Conservation (phyloP, 2,329 filamentous ascomycete species). For the Colletotrichum zoysiae region DNA sequence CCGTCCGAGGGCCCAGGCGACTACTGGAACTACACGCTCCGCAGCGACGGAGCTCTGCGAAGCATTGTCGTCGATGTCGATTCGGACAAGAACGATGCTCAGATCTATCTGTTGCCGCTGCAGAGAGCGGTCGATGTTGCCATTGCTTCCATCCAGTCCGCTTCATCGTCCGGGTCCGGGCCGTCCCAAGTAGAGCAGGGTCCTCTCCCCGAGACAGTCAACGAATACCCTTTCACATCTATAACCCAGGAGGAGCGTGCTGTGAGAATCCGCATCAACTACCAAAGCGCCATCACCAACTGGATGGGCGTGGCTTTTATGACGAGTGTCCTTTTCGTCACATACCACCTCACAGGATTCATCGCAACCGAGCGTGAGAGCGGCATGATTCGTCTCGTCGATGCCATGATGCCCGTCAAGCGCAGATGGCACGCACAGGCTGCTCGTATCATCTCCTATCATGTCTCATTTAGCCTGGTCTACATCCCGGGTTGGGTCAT, state of each 20-base stretch:
- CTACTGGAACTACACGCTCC: conserved; percentile 88
- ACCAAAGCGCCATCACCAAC: conserved; percentile 80
- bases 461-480: conserved; percentile 82
- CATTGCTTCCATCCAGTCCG: conserved; percentile 70
- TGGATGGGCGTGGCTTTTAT: conserved; percentile 85
- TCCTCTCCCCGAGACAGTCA: conserved; percentile 58
- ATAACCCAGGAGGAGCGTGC: conserved; percentile 76
- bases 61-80: conserved; percentile 73
- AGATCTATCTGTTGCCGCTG: conserved; percentile 83
- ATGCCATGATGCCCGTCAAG: conserved; percentile 89
- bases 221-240: conserved; percentile 83
- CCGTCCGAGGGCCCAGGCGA: conserved; percentile 75
- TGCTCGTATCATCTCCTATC: conserved; percentile 82
- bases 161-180: conserved; percentile 1
- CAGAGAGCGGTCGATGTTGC: conserved; percentile 82
- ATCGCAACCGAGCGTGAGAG: conserved; percentile 88
- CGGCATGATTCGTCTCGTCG: conserved; percentile 89
- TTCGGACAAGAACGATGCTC: conserved; percentile 76
- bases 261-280: conserved; percentile 74
- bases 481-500: conserved; percentile 89
- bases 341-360: conserved; percentile 88
- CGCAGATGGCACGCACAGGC: conserved; percentile 82
- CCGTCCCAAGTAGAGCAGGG: conserved; percentile 29
- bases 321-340: conserved; percentile 82
- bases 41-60: conserved; percentile 79